Evolutionary conservation across 345 rosid genomes (phyloP).

Genomic region (Ceriops decandra): DNA sequence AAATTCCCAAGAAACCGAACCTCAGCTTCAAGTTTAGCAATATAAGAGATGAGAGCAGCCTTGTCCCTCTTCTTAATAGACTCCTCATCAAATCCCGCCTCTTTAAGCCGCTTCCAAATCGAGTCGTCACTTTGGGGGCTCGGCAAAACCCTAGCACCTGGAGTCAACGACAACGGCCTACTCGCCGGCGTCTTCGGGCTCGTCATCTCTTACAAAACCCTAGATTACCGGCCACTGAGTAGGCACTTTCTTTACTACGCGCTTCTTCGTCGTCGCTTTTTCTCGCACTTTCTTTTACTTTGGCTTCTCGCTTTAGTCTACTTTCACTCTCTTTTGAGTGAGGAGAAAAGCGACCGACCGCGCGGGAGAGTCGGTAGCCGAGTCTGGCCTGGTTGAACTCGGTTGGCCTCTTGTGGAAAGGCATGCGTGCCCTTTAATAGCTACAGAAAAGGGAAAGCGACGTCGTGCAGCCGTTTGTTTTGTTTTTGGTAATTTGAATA

Average conservation of each 20-base stretch:
- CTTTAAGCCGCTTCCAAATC: conserved; percentile 78
- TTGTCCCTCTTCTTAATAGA: conserved; percentile 79
- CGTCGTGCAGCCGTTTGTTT: too few relatives aligned
- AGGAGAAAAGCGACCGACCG: neutral
- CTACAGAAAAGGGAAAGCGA: too few relatives aligned
- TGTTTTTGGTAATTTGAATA: too few relatives aligned
- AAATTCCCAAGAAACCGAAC: conserved; percentile 26
- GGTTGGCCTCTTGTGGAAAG: too few relatives aligned
- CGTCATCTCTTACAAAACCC: conserved; percentile 44
- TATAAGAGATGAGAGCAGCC: conserved; percentile 80
- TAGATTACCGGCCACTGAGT: neutral
- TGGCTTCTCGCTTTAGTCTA: too few relatives aligned
- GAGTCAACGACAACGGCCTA: conserved; percentile 39
- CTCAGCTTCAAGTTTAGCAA: conserved; percentile 90
- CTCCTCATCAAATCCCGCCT: conserved; percentile 85
- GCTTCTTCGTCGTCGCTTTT: neutral
- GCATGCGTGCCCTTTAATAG: too few relatives aligned
- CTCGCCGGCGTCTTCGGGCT: conserved; percentile 49
- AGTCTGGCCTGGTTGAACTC: too few relatives aligned
- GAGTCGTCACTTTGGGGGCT: conserved; percentile 53
- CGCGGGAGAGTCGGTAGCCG: neutral
- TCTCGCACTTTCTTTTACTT: neutral
- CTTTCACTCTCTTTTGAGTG: neutral
- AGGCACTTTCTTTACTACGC: neutral
- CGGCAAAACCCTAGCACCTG: conserved; percentile 66